Evolutionary conservation across 2,329 filamentous ascomycete genomes (phyloP), one percentile per base, ranked within the genome.

Genomic region (Botrytis deweyae): DNA sequence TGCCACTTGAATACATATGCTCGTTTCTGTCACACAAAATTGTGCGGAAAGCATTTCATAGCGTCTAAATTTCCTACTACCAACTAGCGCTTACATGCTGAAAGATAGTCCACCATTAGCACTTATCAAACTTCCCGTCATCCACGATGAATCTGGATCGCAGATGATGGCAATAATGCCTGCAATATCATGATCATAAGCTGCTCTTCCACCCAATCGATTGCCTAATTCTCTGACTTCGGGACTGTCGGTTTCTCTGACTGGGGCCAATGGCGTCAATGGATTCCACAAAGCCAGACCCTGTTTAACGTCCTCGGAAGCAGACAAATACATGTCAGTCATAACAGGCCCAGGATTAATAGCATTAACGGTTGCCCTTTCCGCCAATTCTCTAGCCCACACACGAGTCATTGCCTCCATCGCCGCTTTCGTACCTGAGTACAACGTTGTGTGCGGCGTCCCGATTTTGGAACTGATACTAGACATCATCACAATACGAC

Each of bases 401-500:
- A 66, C 61, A 44, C 67, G 63, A n/a, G 89, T 91, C 89, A 91
- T 91, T 14, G 88, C 85, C 78, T 91, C 89, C 4, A 91, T 80
- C 0, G 89, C 89, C 0, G 88, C 89, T 79, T 91, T 91, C 20
- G 89, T 90, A 1, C 88, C 89, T 14, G 87, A 88, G 76, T 91
- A 91, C 73, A 90, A 85, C 38, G 85, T 86, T 79, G 90, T 88
- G 2, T 84, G 84, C 22, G 83, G 81, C 78, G 88, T 88, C 14
- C 89, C 89, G 4, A 89, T 81, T 29, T 84, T 85, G 3, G 88
- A 83, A 65, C 85, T 87, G 49, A 91, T 87, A 70, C 85, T 87
- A 61, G 86, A 88, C 72, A 91, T 81, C 76, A 88, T 91, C 70
- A 91, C 85, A 75, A 91, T 87, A 58, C 89, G 85, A 7, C 89